These are phyloP conservation scores for Talaromyces atroroseus DNA, from an alignment of 2,329 filamentous ascomycete genomes.

Conservation along the genomic window DNA sequence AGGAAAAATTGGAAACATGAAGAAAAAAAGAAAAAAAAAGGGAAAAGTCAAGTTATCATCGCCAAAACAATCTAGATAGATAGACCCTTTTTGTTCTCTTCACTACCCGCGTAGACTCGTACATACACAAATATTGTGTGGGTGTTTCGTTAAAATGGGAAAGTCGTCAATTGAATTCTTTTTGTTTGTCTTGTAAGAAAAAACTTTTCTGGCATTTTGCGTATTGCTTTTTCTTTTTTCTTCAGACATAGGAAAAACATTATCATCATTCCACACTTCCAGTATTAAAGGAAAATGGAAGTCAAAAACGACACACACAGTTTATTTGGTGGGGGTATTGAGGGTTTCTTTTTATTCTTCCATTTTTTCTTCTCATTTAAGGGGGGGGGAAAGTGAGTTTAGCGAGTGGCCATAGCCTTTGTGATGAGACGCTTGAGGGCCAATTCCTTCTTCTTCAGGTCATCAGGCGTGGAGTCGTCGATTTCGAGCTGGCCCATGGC, in stretches of 20 bases:
- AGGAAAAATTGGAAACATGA: too few relatives aligned
- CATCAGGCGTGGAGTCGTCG: conserved; percentile 83
- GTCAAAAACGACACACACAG: background rate
- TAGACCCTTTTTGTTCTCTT: background rate
- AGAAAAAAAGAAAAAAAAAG: background rate
- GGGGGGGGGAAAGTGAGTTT: conserved; percentile 36
- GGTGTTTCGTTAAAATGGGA: background rate
- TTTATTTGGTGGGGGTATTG: background rate
- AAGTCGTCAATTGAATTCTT: background rate
- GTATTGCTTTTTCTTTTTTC: background rate
- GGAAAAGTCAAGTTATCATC: background rate
- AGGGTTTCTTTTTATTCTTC: background rate
- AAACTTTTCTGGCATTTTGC: background rate
- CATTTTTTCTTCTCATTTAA: background rate
- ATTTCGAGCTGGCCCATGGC: conserved; percentile 97
- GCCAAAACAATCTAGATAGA: conserved; percentile 7
- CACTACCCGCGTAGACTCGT: background rate
- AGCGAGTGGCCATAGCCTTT: conserved; percentile 94
- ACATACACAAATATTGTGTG: background rate
- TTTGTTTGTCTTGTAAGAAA: background rate
- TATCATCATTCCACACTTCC: conserved; percentile 7
- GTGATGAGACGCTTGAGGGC: conserved; percentile 96
- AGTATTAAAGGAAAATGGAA: background rate
- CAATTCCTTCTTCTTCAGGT: conserved; percentile 99
- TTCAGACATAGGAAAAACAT: conserved; percentile 11